Evolutionary conservation across 352 stramenopile genomes (phyloP).

Genomic region (Globisporangium radiosum): DNA sequence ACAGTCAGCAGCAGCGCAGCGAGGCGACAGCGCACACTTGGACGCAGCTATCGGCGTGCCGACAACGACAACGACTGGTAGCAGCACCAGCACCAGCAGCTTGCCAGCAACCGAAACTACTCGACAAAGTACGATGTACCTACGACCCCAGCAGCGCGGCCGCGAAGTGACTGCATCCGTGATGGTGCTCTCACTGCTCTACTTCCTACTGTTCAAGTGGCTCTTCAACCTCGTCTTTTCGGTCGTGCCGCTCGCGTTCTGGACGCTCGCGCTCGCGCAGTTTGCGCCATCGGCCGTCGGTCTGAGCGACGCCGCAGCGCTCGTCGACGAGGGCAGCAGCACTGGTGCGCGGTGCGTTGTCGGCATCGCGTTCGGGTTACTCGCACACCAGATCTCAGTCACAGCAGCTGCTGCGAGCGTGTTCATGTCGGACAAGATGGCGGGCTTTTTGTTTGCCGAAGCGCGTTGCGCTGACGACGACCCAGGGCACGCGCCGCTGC

Average conservation of each 20-base stretch:
- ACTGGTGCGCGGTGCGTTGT: conserved; percentile 26
- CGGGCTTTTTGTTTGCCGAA: conserved; percentile 31
- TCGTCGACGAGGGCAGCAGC: conserved; percentile 3
- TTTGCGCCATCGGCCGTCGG: conserved; percentile 21
- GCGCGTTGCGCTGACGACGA: conserved; percentile 4
- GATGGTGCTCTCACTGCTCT: conserved; percentile 59
- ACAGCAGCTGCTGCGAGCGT: conserved; percentile 31
- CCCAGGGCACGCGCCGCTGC: conserved; percentile 19
- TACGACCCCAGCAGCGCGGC: conserved; percentile 6
- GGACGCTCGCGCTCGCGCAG: conserved; percentile 32
- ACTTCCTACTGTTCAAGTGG: conserved; percentile 68
- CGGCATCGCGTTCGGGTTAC: conserved; percentile 46
- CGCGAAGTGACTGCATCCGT: conserved; percentile 49
- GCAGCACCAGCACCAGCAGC: background rate
- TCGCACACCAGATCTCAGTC: conserved; percentile 53
- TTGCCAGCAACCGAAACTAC: background rate
- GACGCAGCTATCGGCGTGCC: background rate
- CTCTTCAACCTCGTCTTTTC: conserved; percentile 55
- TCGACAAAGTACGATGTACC: background rate
- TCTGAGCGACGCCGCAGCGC: background rate
- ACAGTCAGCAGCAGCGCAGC: background rate
- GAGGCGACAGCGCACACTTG: conserved; percentile 3
- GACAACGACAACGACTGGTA: background rate
- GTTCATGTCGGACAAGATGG: conserved; percentile 43
- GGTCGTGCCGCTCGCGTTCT: conserved; percentile 36